These are phyloP conservation scores for Rachicladosporium sp. DNA, from an alignment of 2,329 filamentous ascomycete genomes.

Conservation along the genomic window DNA sequence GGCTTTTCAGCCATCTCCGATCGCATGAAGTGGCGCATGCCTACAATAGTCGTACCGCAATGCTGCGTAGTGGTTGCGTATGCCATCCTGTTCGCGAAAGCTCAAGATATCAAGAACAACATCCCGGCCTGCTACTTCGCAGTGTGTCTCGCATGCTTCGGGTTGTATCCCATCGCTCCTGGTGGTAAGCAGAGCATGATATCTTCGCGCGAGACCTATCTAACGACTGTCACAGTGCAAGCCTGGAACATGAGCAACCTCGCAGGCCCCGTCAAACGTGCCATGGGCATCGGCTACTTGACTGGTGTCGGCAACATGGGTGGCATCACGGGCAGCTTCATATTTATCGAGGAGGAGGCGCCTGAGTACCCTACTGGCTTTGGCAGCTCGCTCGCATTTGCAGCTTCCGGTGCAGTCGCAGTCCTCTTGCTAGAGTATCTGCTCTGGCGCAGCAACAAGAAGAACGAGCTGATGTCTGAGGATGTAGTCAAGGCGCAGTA, in stretches of 20 bases:
- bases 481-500: conserved; percentile 24
- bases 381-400: conserved; percentile 21
- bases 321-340: conserved; percentile 28
- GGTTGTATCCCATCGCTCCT: conserved; percentile 15
- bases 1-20: conserved; percentile 20
- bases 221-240: conserved; percentile 1
- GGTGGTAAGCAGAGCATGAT: conserved; percentile 1
- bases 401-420: conserved; percentile 12
- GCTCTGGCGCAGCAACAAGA: conserved; percentile 24
- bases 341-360: conserved; percentile 25
- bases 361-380: conserved; percentile 27
- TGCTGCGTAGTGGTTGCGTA: conserved; percentile 15
- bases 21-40: conserved; percentile 18
- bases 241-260: conserved; percentile 22
- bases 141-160: conserved; percentile 15
- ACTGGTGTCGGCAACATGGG: conserved; percentile 30
- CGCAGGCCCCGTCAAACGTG: conserved; percentile 23
- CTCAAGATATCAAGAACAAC: conserved; percentile 5
- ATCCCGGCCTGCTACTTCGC: conserved; percentile 13
- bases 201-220: conserved; percentile 1
- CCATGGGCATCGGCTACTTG: conserved; percentile 28
- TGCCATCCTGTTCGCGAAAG: conserved; percentile 13
- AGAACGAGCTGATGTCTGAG: conserved; percentile 22
- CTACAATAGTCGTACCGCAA: conserved; percentile 16
- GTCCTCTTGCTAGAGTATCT: conserved; percentile 18